These are phyloP conservation scores for Heteromeles arbutifolia DNA, from an alignment of 306 rosid genomes.

Conservation along the genomic window DNA sequence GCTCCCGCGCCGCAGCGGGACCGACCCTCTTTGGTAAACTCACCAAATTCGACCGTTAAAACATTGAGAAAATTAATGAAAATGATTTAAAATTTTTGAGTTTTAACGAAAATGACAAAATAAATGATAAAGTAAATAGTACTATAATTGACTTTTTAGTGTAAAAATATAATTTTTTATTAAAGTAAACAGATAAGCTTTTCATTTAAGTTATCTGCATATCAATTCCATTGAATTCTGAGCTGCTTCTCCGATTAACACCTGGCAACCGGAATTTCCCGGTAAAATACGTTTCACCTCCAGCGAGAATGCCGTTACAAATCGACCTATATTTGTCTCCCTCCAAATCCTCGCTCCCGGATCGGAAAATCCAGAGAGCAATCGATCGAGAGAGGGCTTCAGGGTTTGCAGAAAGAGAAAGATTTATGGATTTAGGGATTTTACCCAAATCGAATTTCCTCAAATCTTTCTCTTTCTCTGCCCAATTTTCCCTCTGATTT, in stretches of 20 bases:
- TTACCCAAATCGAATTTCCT: not conserved
- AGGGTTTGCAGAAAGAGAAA: not conserved
- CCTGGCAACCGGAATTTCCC: not conserved
- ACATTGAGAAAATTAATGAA: too few relatives aligned
- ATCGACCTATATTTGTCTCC: not conserved
- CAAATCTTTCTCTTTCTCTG: conserved; percentile 5
- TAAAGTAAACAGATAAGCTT: fast-evolving
- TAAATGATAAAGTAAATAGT: too few relatives aligned
- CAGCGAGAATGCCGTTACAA: not conserved
- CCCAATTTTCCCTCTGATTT: not conserved
- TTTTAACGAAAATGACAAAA: too few relatives aligned
- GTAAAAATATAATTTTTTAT: too few relatives aligned
- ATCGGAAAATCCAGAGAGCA: not conserved
- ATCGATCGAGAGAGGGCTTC: not conserved
- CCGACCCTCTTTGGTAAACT: too few relatives aligned
- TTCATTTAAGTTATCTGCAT: too few relatives aligned
- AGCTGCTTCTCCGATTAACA: not conserved
- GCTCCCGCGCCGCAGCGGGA: too few relatives aligned
- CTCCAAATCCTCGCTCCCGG: not conserved
- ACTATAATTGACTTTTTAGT: too few relatives aligned
- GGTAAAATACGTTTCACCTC: not conserved
- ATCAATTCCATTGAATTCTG: not conserved
- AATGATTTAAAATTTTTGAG: too few relatives aligned
- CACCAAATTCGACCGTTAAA: too few relatives aligned
- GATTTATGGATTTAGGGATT: not conserved